Evolutionary conservation across 1,284 basidiomycete genomes (phyloP).

Genomic region (Ustilago loliicola): DNA sequence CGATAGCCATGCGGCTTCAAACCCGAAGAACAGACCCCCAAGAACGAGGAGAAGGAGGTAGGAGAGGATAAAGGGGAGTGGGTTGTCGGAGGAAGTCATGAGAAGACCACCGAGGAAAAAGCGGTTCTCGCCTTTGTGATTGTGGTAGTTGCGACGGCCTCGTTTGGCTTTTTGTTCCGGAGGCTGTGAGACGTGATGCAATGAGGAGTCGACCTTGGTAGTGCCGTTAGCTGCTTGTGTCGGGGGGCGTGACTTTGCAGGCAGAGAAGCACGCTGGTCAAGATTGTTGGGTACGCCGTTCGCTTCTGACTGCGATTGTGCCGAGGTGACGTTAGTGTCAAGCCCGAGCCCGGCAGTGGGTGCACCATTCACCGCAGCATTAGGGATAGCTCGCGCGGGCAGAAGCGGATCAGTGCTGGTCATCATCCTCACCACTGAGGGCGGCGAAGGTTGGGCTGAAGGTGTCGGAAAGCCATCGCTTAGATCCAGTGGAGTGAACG

Average conservation of each 20-base stretch:
- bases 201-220: neutral
- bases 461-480: constrained; percentile 22
- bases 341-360: constrained; percentile 16
- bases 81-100: constrained; percentile 62
- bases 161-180: constrained; percentile 6
- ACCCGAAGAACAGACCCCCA: constrained; percentile 63
- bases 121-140: constrained; percentile 54
- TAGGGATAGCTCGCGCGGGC: constrained; percentile 17
- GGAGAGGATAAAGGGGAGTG: constrained; percentile 56
- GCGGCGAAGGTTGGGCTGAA: constrained; percentile 33
- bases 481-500: constrained; percentile 13
- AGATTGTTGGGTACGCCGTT: neutral
- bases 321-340: neutral
- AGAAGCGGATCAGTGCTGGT: constrained; percentile 42
- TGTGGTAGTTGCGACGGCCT: constrained; percentile 47
- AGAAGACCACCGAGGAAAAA: constrained; percentile 60
- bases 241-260: neutral
- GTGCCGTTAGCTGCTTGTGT: constrained; percentile 1
- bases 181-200: neutral
- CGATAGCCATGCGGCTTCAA: constrained; percentile 59
- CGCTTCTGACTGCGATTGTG: neutral
- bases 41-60: constrained; percentile 50
- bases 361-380: neutral
- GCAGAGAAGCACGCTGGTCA: constrained; percentile 18
- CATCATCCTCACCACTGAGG: constrained; percentile 41